Base-by-base conservation (phyloP, 1,284 basidiomycete species). In the Ganoderma meredithae region DNA sequence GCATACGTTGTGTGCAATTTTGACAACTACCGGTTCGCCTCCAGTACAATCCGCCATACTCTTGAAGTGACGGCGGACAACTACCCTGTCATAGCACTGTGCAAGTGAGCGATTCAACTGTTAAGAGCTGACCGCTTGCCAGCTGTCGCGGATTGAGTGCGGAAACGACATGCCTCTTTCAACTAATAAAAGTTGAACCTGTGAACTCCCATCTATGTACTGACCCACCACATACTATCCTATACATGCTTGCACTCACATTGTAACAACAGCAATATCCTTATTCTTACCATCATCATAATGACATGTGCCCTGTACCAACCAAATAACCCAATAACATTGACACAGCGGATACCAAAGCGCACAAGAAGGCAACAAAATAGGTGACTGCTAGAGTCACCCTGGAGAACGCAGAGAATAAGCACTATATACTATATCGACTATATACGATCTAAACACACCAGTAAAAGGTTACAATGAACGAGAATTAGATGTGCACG, bases 341-440 rank as follows among this genome's bases (percentile, higher is more conserved):
- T 13, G 52, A 55, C 52, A 55, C 15, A 27, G 31, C 52, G 13
- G 13, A 55, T 31, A 55, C 27, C 27, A 55, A 55, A 55, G 52
- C 52, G 25, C 8, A 19, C 52, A 33, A 55, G 52, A 55, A 27
- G 33, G 52, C 52, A 13, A 55, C 17, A 31, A 33, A 4, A 55
- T 9, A 7, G 27, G 52, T 17, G 15, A 31, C 27, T 0, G 31
- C 13, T 12, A 2, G 22, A 53, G 31, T 13, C 25, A 52, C 40
- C 19, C 36, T 25, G 10, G 33, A 40, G 25, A 60, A 60, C 61
- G 53, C n/a, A 17, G 19, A 22, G 13, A 4, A 43, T 44, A 17
- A 31, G 31, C 31, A 31, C 33, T 52, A 67, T 62, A 67, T 63
- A 17, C 53, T 55, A 63, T 56, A 52, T 22, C 66, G 61, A 60